phyloP scores from a whole-genome alignment of 345 rosid genomes.

The Punica granatum region DNA sequence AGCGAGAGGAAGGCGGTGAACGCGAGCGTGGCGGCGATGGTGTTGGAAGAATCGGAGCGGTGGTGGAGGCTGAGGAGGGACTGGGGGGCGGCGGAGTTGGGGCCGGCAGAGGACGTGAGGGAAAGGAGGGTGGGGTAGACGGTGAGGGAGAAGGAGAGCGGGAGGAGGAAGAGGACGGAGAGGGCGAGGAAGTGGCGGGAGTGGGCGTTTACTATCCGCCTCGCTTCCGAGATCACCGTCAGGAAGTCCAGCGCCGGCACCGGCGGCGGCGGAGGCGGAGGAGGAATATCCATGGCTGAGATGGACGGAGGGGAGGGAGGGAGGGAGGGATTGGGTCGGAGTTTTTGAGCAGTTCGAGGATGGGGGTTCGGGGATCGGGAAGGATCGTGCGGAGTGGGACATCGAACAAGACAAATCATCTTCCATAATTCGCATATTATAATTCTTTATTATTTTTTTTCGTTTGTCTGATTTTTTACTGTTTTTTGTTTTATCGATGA shows the following conservation, averaged over 20 bases:
- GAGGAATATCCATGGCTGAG: not conserved
- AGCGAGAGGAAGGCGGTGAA: slow-evolving; percentile 20
- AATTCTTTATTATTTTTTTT: no score
- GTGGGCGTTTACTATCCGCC: slow-evolving; percentile 64
- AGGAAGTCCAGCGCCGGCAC: slow-evolving; percentile 21
- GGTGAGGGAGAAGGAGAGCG: slow-evolving; percentile 46
- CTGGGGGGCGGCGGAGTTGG: slow-evolving; percentile 21
- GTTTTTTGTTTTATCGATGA: no score
- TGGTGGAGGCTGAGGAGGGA: slow-evolving; percentile 18
- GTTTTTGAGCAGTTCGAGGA: not conserved
- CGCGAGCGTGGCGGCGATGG: slow-evolving; percentile 9
- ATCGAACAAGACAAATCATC: no score
- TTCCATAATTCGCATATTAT: no score
- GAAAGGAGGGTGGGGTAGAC: slow-evolving; percentile 43
- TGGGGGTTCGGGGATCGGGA: not conserved
- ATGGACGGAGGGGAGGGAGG: not conserved
- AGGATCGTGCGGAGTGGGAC: no score
- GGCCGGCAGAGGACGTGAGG: slow-evolving; percentile 26
- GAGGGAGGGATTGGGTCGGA: not conserved
- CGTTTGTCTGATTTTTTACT: no score
- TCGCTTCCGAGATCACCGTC: slow-evolving; percentile 43
- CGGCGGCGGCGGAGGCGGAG: slow-evolving; percentile 10
- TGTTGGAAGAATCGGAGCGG: slow-evolving; percentile 5
- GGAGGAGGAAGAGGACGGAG: slow-evolving; percentile 73
- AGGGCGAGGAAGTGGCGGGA: slow-evolving; percentile 88